phyloP scores from a whole-genome alignment of 345 rosid genomes.

The Zanthoxylum bungeanum region DNA sequence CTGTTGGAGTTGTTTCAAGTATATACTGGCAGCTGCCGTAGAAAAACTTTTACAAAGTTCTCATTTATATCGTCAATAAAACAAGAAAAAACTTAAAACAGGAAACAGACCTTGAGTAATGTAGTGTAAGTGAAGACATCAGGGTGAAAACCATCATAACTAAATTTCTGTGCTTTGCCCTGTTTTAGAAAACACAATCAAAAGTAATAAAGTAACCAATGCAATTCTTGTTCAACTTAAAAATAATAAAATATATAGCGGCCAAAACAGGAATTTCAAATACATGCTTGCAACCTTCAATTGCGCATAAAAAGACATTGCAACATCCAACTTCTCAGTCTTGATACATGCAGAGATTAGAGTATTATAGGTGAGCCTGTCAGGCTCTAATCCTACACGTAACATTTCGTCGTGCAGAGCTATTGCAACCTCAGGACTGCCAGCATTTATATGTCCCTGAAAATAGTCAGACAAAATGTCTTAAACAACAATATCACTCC shows the following conservation, averaged over 20 bases:
- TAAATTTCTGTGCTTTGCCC: slow-evolving; percentile 43
- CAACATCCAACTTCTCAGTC: slow-evolving; percentile 48
- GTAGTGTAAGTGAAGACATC: slow-evolving; percentile 65
- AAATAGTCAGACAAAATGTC: slow-evolving; percentile 1
- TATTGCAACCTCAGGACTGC: slow-evolving; percentile 52
- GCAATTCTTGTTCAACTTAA: slow-evolving; percentile 23
- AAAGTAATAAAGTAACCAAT: slow-evolving; percentile 13
- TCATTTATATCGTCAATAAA: background rate
- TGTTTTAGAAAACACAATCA: slow-evolving; percentile 18
- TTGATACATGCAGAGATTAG: slow-evolving; percentile 57
- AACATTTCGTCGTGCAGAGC: slow-evolving; percentile 46
- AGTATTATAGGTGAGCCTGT: slow-evolving; percentile 63
- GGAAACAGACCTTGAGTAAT: slow-evolving; percentile 48
- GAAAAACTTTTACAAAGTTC: background rate
- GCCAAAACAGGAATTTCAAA: slow-evolving; percentile 55
- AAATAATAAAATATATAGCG: slow-evolving; percentile 39
- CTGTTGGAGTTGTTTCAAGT: background rate
- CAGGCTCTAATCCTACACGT: slow-evolving; percentile 54
- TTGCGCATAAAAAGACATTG: slow-evolving; percentile 59
- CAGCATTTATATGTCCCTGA: slow-evolving; percentile 58
- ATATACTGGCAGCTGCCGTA: background rate
- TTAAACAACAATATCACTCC: background rate
- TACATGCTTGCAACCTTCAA: slow-evolving; percentile 69
- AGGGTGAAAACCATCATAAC: slow-evolving; percentile 36
- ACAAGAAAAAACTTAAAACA: background rate